Evolutionary conservation across 345 rosid genomes (phyloP).

Genomic region (Populus simonii): DNA sequence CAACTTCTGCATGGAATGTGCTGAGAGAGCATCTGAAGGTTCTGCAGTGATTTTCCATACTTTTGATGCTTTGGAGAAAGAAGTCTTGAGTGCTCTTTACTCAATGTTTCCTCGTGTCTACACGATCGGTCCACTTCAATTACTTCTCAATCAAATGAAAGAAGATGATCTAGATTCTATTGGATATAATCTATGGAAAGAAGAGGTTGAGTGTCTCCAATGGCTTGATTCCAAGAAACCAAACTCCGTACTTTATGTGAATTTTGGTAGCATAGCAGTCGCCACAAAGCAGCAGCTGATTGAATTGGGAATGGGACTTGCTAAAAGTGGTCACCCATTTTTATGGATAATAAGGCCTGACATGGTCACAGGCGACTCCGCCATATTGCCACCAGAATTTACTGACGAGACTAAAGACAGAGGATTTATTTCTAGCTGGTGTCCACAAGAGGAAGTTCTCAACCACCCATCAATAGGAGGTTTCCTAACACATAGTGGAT

Average conservation of each 20-base stretch:
- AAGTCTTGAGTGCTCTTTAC: not conserved
- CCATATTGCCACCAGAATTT: not conserved
- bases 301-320: not conserved
- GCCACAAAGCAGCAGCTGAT: not conserved
- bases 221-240: not conserved
- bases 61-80: slow-evolving; percentile 8
- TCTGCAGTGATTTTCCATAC: slow-evolving; percentile 6
- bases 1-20: not conserved
- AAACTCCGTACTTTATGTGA: not conserved
- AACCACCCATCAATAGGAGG: not conserved
- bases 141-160: not conserved
- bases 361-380: not conserved
- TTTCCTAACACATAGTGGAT: not conserved
- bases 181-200: slow-evolving; percentile 1
- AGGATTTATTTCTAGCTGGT: not conserved
- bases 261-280: not conserved
- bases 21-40: not conserved
- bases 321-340: not conserved
- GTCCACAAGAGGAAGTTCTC: not conserved
- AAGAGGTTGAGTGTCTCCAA: not conserved
- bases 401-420: not conserved
- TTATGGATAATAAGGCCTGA: not conserved
- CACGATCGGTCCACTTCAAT: slow-evolving; percentile 6
- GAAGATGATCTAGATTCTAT: not conserved
- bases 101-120: not conserved